Conservation (phyloP, 352 stramenopile genomes). For the Globisporangium emineosum region DNA sequence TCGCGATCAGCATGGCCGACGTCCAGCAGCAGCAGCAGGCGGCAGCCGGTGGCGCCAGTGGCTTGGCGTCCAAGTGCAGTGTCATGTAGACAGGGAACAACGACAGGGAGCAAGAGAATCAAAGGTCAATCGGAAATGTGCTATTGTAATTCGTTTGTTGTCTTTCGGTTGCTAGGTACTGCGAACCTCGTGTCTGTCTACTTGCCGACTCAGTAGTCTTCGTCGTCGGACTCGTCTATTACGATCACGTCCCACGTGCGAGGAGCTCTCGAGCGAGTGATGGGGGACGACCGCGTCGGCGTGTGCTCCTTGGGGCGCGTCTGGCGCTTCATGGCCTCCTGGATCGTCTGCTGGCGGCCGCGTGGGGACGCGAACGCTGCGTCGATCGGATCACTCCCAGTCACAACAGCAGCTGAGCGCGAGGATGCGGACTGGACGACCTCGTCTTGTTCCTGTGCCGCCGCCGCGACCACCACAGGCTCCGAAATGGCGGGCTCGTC, state of each 20-base stretch:
- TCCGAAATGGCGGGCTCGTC: not conserved
- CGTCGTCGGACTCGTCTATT: slow-evolving; percentile 69
- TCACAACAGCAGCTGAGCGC: not conserved
- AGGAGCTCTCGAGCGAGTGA: slow-evolving; percentile 29
- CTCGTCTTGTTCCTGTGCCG: not conserved
- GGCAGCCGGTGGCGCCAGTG: slow-evolving; percentile 24
- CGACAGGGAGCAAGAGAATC: not conserved
- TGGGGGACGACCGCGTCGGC: not conserved
- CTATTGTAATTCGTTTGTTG: not conserved
- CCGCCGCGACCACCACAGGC: not conserved
- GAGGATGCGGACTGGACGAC: not conserved
- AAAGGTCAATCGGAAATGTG: slow-evolving; percentile 2
- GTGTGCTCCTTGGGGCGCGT: not conserved
- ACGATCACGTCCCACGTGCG: slow-evolving; percentile 74
- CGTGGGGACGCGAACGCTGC: slow-evolving; percentile 11
- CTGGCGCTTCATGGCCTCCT: slow-evolving; percentile 14
- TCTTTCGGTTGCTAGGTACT: too few species aligned
- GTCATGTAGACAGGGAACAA: slow-evolving; percentile 55
- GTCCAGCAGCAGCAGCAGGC: slow-evolving; percentile 35
- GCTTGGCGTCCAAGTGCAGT: slow-evolving; percentile 49
- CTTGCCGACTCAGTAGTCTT: slow-evolving; percentile 29
- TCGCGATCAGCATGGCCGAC: slow-evolving; percentile 68
- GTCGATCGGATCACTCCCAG: slow-evolving; percentile 3
- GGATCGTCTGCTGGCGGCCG: slow-evolving; percentile 28
- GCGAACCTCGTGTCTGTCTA: too few species aligned